Evolutionary conservation across 257 asterid genomes (phyloP), one percentile per base, ranked within the genome.

Genomic region (Echites panduratus): DNA sequence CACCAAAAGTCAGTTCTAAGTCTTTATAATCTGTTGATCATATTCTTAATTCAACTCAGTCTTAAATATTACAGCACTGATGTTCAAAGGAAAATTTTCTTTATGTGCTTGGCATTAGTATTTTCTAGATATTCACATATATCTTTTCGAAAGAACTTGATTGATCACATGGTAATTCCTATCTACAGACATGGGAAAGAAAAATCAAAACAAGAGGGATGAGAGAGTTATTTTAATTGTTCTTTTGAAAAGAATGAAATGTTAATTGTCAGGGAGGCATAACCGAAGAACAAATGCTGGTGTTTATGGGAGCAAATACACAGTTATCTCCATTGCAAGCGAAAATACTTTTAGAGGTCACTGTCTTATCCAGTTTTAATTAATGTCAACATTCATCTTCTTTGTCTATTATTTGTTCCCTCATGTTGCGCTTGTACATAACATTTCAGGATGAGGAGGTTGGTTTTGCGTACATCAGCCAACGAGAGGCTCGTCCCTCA

Each of bases 201-300:
- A 32, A 53, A 10, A 32, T 14, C 12, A 48, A 13, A 61, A 20
- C 8, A 44, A 35, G 47, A n/a, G 35, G 19, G 19, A 17, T 71
- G 1, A 17, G 62, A 35, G 68, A 29, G 7, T 35, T 35, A 38
- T 14, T 20, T 19, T 4, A 4, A 19, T 7, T 64, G 24, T 38
- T 10, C 20, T 58, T 58, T 19, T 38, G 22, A 32, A 63, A 38
- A 62, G 26, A 63, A 38, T 35, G 48, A 14, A 63, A 6, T 59
- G 13, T 62, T 52, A 38, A 32, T 43, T 78, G 80, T 74, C 87
- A 94, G 99, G 99, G 97, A 67, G 98, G 99, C 64, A 85, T 94
- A 67, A 94, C 99, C 9, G 99, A 94, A 82, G 99, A 94, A 83
- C 99, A 94, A 89, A 91, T 94, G 99, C 85, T 94, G 84, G 86